Conservation (phyloP, 768 basidiomycete species). For the Gloeopeniophorella convolvens region DNA sequence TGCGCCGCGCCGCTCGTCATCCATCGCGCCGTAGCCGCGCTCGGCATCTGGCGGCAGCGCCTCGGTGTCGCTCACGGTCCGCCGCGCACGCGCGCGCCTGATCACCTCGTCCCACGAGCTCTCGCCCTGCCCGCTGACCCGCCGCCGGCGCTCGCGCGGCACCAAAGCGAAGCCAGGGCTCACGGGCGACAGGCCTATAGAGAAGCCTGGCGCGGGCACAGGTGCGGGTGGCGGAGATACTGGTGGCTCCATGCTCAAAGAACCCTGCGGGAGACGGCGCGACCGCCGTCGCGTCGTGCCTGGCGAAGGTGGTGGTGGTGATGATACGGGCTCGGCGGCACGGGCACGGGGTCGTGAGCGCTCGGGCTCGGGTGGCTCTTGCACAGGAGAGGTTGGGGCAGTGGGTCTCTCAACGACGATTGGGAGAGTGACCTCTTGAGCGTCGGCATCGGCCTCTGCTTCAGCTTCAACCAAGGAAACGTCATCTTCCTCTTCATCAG, state of each 20-base stretch:
- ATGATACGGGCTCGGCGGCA: slow-evolving; percentile 2
- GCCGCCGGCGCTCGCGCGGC: slow-evolving; percentile 45
- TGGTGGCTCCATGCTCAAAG: slow-evolving; percentile 12
- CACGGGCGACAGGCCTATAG: slow-evolving; percentile 68
- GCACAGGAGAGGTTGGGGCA: background rate
- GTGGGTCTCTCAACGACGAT: background rate
- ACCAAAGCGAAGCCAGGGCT: slow-evolving; percentile 74
- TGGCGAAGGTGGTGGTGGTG: slow-evolving; percentile 4
- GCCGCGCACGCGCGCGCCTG: slow-evolving; percentile 7
- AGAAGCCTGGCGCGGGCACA: slow-evolving; percentile 43
- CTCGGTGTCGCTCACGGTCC: slow-evolving; percentile 10
- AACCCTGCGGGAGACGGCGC: slow-evolving; percentile 6
- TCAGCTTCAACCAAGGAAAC: slow-evolving; percentile 3
- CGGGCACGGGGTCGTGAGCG: background rate
- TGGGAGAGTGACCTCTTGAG: background rate
- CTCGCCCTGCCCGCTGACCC: slow-evolving; percentile 30
- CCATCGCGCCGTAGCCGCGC: background rate
- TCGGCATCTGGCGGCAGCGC: background rate
- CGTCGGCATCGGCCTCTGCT: too few relatives aligned
- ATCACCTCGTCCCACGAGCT: slow-evolving; percentile 10
- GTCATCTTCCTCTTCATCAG: slow-evolving; percentile 27
- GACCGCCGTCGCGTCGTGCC: slow-evolving; percentile 9
- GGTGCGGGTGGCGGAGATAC: slow-evolving; percentile 10
- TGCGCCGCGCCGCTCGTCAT: background rate
- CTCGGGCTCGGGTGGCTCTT: slow-evolving; percentile 9